Evolutionary conservation across 2,329 filamentous ascomycete genomes (phyloP).

Genomic region (Exophiala aquamarina): DNA sequence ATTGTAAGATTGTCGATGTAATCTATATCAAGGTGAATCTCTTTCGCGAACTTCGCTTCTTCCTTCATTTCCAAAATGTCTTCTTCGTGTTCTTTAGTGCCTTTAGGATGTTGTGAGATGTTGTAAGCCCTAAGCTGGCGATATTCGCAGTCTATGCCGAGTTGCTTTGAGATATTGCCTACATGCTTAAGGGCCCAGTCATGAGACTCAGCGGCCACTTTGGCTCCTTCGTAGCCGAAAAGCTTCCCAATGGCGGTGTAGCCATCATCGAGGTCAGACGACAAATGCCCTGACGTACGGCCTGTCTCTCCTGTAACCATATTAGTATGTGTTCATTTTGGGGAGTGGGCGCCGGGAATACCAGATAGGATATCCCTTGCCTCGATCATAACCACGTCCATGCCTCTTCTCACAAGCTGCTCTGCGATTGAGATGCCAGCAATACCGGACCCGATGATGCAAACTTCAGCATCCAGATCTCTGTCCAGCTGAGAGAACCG

Average conservation of each 20-base stretch:
- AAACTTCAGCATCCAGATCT: slow-evolving; percentile 50
- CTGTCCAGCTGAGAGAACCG: slow-evolving; percentile 43
- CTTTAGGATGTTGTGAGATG: slow-evolving; percentile 50
- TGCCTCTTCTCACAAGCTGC: slow-evolving; percentile 53
- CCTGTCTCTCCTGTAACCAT: slow-evolving; percentile 49
- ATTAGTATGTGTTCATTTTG: not conserved
- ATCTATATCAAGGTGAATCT: slow-evolving; percentile 44
- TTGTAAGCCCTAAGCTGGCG: slow-evolving; percentile 50
- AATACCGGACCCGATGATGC: slow-evolving; percentile 55
- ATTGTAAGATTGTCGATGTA: slow-evolving; percentile 47
- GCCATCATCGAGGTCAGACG: slow-evolving; percentile 55
- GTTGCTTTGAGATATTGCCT: slow-evolving; percentile 49
- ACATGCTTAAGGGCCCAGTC: slow-evolving; percentile 54
- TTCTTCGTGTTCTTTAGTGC: slow-evolving; percentile 43
- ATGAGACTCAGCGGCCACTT: slow-evolving; percentile 54
- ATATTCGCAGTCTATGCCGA: slow-evolving; percentile 59
- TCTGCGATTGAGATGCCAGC: slow-evolving; percentile 54
- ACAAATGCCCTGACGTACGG: slow-evolving; percentile 55
- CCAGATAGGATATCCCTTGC: slow-evolving; percentile 49
- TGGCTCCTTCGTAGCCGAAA: slow-evolving; percentile 52
- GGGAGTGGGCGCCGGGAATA: not conserved
- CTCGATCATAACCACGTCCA: slow-evolving; percentile 54
- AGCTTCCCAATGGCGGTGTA: slow-evolving; percentile 54
- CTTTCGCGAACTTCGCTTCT: slow-evolving; percentile 46
- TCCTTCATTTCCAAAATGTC: slow-evolving; percentile 48